Evolutionary conservation across 768 basidiomycete genomes (phyloP).

Genomic region (Pleurotus eryngii): DNA sequence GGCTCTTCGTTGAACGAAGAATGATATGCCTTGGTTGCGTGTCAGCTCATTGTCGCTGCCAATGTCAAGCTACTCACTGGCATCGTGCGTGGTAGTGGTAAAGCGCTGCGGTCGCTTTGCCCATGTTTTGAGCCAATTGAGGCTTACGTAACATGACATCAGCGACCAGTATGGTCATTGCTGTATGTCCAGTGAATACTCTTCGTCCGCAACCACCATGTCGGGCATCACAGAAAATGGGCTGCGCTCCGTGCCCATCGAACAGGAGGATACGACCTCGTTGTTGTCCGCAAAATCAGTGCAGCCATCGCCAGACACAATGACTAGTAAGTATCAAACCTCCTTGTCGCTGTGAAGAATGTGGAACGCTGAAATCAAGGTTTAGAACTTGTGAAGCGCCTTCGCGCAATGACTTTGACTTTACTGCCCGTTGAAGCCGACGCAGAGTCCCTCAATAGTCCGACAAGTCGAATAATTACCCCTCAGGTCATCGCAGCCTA

Average conservation of each 20-base stretch:
- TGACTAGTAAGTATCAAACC: conserved; percentile 57
- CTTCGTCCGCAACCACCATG: conserved; percentile 23
- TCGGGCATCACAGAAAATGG: conserved; percentile 22
- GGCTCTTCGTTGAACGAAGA: conserved; percentile 86
- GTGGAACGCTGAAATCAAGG: not conserved
- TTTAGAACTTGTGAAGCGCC: conserved; percentile 75
- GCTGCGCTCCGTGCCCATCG: conserved; percentile 10
- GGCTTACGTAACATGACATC: conserved; percentile 7
- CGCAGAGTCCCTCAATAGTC: conserved; percentile 56
- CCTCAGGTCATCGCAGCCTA: conserved; percentile 77
- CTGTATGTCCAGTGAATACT: conserved; percentile 1
- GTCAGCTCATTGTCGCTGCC: conserved; percentile 8
- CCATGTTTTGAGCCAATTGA: too few relatives aligned
- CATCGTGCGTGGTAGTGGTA: conserved; percentile 9
- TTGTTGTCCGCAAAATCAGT: conserved; percentile 42
- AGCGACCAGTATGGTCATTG: not conserved
- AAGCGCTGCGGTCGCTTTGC: too few relatives aligned
- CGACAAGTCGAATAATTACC: conserved; percentile 83
- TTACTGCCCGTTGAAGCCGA: conserved; percentile 84
- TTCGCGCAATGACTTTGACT: conserved; percentile 70
- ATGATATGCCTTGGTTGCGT: conserved; percentile 81
- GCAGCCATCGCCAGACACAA: conserved; percentile 63
- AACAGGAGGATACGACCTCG: conserved; percentile 42
- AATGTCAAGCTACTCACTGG: conserved; percentile 18
- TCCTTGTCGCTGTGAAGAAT: not conserved